A percentile compares a stretch with the other conserved stretches of the same genome.
Conservation (phyloP, 371 early-diverging fungal genomes). For the Syncephalastrum monosporum region DNA sequence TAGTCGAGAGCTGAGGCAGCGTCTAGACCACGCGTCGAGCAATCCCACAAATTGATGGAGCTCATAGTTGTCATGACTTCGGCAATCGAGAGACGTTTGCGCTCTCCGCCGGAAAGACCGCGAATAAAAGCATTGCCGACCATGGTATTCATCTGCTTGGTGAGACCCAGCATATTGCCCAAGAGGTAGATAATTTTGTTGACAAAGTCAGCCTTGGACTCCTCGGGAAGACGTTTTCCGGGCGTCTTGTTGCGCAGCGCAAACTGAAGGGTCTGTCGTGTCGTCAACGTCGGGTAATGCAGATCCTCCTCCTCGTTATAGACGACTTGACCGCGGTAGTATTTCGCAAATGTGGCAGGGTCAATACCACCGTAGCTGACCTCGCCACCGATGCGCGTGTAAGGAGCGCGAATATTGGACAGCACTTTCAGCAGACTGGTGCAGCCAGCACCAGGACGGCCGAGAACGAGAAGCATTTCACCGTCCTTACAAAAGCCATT, state of each 20-base stretch:
- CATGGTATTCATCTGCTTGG: constrained; percentile 69
- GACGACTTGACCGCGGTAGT: constrained; percentile 38
- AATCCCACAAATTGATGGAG: constrained; percentile 77
- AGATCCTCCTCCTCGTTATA: constrained; percentile 50
- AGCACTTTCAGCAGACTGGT: constrained; percentile 45
- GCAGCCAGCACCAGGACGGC: constrained; percentile 50
- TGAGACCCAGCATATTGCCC: constrained; percentile 64
- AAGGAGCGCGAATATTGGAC: constrained; percentile 41
- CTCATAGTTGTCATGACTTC: constrained; percentile 80
- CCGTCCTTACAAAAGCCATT: constrained; percentile 46
- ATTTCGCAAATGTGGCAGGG: constrained; percentile 23
- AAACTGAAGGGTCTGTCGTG: constrained; percentile 49
- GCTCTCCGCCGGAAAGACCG: constrained; percentile 84
- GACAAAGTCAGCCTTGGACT: constrained; percentile 20
- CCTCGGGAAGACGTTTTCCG: constrained; percentile 24
- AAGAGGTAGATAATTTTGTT: constrained; percentile 38
- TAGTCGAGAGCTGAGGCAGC: constrained; percentile 85
- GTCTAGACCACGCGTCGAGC: constrained; percentile 90
- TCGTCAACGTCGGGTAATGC: constrained; percentile 43
- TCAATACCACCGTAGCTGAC: constrained; percentile 37
- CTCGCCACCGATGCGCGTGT: constrained; percentile 31
- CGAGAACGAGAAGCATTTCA: constrained; percentile 55
- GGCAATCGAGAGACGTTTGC: constrained; percentile 84
- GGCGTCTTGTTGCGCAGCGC: constrained; percentile 51
- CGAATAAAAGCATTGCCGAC: constrained; percentile 83